phyloP scores from a whole-genome alignment of 2,329 filamentous ascomycete species.

The Didymella lethalis region DNA sequence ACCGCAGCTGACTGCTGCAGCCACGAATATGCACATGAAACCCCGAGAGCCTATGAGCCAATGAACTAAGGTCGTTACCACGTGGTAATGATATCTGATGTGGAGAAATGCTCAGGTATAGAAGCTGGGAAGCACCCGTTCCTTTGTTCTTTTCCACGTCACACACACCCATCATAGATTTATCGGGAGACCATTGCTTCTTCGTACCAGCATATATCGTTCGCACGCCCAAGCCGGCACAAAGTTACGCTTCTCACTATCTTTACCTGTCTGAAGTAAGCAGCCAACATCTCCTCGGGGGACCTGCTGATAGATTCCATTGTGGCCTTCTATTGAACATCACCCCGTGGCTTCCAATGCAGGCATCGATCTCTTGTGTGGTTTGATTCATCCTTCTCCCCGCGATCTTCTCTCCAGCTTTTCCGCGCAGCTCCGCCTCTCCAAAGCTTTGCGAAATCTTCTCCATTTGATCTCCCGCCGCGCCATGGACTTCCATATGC shows the following conservation, averaged over 20 bases:
- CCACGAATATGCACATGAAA: not conserved
- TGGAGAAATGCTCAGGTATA: not conserved
- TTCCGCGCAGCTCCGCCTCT: not conserved
- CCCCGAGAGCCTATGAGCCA: not conserved
- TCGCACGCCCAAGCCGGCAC: not conserved
- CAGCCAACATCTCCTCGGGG: not conserved
- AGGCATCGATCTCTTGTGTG: not conserved
- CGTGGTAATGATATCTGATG: not conserved
- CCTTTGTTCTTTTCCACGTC: not conserved
- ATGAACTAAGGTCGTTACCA: not conserved
- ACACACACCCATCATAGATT: not conserved
- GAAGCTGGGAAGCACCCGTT: not conserved
- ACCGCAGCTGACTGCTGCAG: not conserved
- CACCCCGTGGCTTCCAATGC: not conserved
- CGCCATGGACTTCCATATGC: not conserved
- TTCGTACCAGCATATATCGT: not conserved
- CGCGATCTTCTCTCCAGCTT: not conserved
- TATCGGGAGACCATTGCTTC: not conserved
- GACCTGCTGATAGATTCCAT: not conserved
- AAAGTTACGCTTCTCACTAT: not conserved
- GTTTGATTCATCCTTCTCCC: not conserved
- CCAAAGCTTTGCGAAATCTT: not conserved
- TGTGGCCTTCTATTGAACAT: not conserved
- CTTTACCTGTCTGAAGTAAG: not conserved
- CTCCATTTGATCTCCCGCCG: not conserved